Base-by-base conservation (phyloP, 768 basidiomycete species). In the Lenzites betulinus region DNA sequence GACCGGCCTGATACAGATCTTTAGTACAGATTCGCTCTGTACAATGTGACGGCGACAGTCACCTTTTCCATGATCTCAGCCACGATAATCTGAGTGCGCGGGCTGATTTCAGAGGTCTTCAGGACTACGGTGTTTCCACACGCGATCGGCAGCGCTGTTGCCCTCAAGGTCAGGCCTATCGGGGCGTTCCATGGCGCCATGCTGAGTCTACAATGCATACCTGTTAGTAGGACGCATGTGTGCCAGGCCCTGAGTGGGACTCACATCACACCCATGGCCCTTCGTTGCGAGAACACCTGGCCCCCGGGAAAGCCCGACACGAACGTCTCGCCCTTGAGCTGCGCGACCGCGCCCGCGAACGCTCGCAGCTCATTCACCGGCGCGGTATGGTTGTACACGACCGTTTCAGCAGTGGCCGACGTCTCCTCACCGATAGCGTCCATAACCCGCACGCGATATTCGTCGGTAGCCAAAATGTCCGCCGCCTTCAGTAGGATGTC, bases 171-270 rank as follows among this genome's bases (percentile, higher is more conserved):
- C 15, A 87, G 72, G 1, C 68, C 64, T 8, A 80, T 63, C 0
- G 85, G 81, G 2, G 79, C 80, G 64, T 86, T 86, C 84, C 84
- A 86, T 0, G 84, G 83, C 1, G 79, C 75, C 2, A 85, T 81
- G 3, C 79, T 77, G 54, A 48, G 38, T 23, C 50, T 44, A 22
- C 20, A 5, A 7, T n/a, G 8, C 5, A 38, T n/a, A 33, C 30
- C 2, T 12, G 11, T 36, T 16, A 36, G 41, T n/a, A 7, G 12
- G n/a, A 6, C 28, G 11, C 50, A 22, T n/a, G 13, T n/a, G 23
- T 7, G 23, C 18, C 48, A 22, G n/a, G n/a, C n/a, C n/a, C n/a
- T n/a, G n/a, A n/a, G n/a, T n/a, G n/a, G n/a, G n/a, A 75, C 79
- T 44, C 58, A 83, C 84, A 82, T 69, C 13, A 83, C 84, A 3